A percentile compares a stretch with the other conserved stretches of the same genome.
These are phyloP conservation scores for Aspergillus persii DNA, from an alignment of 2,329 filamentous ascomycete genomes.

Conservation along the genomic window DNA sequence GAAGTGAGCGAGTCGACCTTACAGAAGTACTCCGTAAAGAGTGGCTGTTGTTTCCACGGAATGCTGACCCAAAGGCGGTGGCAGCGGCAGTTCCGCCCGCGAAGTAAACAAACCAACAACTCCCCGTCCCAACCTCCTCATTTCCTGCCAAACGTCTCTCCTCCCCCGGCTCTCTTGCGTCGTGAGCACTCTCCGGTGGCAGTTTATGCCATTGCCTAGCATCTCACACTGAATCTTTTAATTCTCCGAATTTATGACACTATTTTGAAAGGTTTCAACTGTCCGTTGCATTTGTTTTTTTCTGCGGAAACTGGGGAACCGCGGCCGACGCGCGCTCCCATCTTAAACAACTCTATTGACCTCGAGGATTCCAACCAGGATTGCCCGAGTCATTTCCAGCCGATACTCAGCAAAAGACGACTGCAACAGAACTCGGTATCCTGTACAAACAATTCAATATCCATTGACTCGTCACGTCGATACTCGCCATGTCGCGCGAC, in stretches of 20 bases:
- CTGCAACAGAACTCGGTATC: not conserved
- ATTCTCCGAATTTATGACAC: not conserved
- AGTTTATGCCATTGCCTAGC: not conserved
- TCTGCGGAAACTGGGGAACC: conserved; percentile 3
- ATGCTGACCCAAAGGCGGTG: conserved; percentile 12
- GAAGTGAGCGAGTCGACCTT: not conserved
- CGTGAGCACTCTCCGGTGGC: not conserved
- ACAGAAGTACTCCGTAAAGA: not conserved
- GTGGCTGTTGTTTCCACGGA: not conserved
- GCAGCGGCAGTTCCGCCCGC: conserved; percentile 10
- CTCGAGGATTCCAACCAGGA: not conserved
- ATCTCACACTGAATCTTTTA: not conserved
- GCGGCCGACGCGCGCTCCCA: conserved; percentile 12
- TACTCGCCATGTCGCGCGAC: conserved; percentile 21
- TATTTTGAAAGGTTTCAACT: not conserved
- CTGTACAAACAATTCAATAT: not conserved
- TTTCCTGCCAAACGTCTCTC: conserved; percentile 10
- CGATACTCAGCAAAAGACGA: not conserved
- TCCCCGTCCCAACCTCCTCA: conserved; percentile 22
- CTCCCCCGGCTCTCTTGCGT: not conserved
- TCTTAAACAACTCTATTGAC: conserved; percentile 5
- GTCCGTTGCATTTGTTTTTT: conserved; percentile 2
- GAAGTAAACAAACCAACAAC: conserved; percentile 19
- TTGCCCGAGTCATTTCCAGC: not conserved
- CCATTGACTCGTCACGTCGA: conserved; percentile 6